Evolutionary conservation across 2,329 filamentous ascomycete genomes (phyloP), one percentile per base, ranked within the genome.

Genomic region (Exophiala oligosperma): DNA sequence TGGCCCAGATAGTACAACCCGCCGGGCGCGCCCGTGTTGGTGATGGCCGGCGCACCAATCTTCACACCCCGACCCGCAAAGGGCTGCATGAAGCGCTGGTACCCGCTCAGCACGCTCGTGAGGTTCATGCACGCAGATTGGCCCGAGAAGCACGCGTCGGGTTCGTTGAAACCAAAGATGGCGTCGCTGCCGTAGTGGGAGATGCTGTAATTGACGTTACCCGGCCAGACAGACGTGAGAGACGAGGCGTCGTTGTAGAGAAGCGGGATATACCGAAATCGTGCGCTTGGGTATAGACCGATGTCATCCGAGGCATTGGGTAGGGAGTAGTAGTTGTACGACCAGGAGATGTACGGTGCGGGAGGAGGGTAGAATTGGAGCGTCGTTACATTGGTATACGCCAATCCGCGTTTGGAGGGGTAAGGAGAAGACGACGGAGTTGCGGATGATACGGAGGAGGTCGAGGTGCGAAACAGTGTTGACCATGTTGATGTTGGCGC

Each of bases 201-300:
- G 17, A 70, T 69, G 12, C 65, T 69, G 44, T 68, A 60, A 57
- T 74, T 69, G 47, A 80, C 84, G 60, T 70, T 69, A 5, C 66
- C 50, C 23, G 64, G 35, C 75, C 75, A 79, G 53, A 62, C 65
- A 40, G 58, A 63, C 60, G 75, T 73, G 66, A 73, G 69, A 54
- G 71, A 71, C 14, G 63, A 44, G 24, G 65, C 64, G 54, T 78
- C 71, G 53, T 82, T 80, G 86, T 84, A 90, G 49, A 90, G 81
- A 74, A 84, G 76, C 29, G 76, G 76, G 23, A 77, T 71, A 64
- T 70, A 79, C 49, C 77, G 72, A 60, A 73, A 67, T 14, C 55
- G 52, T 26, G 66, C 62, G 1, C 57, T 52, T 5, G 73, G 71
- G 6, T 74, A 69, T 8, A 80, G 54, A 1, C 74, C 53, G 40